A percentile compares a stretch with the other conserved stretches of the same genome.
phyloP scores from a whole-genome alignment of 345 rosid species.

The Microcos paniculata region DNA sequence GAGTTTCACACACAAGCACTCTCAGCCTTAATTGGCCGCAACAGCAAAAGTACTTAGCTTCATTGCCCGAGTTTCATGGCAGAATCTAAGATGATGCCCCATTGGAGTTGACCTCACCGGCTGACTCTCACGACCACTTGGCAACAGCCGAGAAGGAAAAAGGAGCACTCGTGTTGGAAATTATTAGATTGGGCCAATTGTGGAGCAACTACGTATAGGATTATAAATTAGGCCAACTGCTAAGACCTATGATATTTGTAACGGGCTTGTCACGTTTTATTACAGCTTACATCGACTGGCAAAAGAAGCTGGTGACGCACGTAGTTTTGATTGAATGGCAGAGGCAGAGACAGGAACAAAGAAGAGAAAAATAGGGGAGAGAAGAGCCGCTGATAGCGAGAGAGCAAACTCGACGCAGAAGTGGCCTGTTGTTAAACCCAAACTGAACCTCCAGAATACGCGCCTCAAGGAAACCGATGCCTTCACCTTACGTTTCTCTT shows the following conservation, averaged over 20 bases:
- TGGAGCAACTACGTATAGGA: not conserved
- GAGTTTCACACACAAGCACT: too few species aligned
- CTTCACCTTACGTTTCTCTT: constrained; percentile 49
- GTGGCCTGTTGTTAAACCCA: constrained; percentile 65
- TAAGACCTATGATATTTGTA: not conserved
- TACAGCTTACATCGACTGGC: too few species aligned
- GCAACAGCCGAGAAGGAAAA: too few species aligned
- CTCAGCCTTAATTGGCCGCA: too few species aligned
- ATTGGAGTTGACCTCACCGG: too few species aligned
- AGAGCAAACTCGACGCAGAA: constrained; percentile 28
- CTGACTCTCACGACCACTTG: too few species aligned
- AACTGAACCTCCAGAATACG: constrained; percentile 46
- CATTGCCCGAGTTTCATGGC: too few species aligned
- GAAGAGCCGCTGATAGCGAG: too few species aligned
- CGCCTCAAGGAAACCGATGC: constrained; percentile 64
- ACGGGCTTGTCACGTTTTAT: not conserved
- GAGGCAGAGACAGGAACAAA: constrained; percentile 31
- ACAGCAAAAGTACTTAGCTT: too few species aligned
- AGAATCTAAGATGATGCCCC: too few species aligned
- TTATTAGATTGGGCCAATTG: not conserved
- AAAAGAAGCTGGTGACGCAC: not conserved
- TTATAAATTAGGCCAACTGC: not conserved
- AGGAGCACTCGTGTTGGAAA: too few species aligned
- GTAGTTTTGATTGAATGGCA: constrained; percentile 23
- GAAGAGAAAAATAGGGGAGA: constrained; percentile 54